Evolutionary conservation across 305 asterid genomes (phyloP), one percentile per base, ranked within the genome.

Genomic region (Solanum hybrid): DNA sequence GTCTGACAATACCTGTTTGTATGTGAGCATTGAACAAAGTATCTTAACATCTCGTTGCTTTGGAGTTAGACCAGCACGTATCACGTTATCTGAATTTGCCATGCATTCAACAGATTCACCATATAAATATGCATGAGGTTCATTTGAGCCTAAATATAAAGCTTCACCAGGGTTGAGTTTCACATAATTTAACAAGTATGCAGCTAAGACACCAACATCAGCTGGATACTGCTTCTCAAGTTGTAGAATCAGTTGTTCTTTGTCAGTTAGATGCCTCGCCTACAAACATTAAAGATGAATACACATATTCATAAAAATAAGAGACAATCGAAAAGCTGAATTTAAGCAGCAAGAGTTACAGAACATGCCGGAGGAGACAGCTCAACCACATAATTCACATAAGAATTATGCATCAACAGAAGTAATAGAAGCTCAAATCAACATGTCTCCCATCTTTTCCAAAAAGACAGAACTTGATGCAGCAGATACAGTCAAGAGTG

Each of bases 31-130:
- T 84, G 99, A 95, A 91, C 99, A 97, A 24, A 97, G 97, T 77
- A 95, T 96, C 75, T 90, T 89, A 83, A 97, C 98, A 88, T 97
- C 99, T 76, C 98, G 94, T 89, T 92, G 34, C 94, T 97, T 97
- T 11, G 98, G 98, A 67, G 99, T 97, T 81, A 97, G 98, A 37
- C 99, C 99, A 28, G 99, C 99, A 5, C 99, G 98, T 18, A 97
- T 98, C 10, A 97, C 99, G 71, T 97, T 97, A 91, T 97, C 98
- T 36, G 99, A 97, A 39, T 98, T 96, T 86, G 98, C 99, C 99
- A 97, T 97, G 92, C 98, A 96, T 93, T 97, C 99, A 73, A 97
- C 73, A 86, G 98, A 97, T 79, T 97, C 99, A n/a, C 99, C 99
- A 3, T 89, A 92, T 83, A 97, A 86, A 88, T 97, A 97, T 24